phyloP scores from a whole-genome alignment of 495 filamentous ascomycete genomes.

The Oidiodendron maius region DNA sequence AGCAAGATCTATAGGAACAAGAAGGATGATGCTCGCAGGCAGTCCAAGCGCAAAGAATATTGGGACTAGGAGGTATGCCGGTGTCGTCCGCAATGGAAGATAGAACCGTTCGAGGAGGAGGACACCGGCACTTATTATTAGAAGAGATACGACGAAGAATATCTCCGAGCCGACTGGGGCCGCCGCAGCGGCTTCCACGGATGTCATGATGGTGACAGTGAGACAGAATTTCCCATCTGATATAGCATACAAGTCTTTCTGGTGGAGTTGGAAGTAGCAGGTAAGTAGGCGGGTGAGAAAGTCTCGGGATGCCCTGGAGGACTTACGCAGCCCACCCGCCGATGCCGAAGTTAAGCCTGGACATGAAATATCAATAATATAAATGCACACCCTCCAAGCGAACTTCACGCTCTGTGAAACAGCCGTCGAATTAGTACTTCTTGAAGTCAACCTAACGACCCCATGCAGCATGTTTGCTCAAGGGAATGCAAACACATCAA shows the following conservation, averaged over 20 bases:
- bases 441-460: background rate
- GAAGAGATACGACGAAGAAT: slow-evolving; percentile 65
- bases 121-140: slow-evolving; percentile 67
- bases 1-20: slow-evolving; percentile 94
- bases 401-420: no score
- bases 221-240: slow-evolving; percentile 4
- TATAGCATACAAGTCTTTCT: no score
- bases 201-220: slow-evolving; percentile 20
- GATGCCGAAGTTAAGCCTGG: no score
- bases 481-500: slow-evolving; percentile 5
- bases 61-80: slow-evolving; percentile 83
- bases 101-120: slow-evolving; percentile 83
- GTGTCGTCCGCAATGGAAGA: slow-evolving; percentile 83
- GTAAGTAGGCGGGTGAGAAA: no score
- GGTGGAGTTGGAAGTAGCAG: no score
- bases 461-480: background rate
- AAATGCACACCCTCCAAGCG: no score
- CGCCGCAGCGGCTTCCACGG: slow-evolving; percentile 23
- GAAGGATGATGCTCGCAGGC: slow-evolving; percentile 85
- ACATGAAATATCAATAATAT: no score
- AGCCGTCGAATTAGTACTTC: no score
- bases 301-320: no score
- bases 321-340: no score
- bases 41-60: slow-evolving; percentile 91
- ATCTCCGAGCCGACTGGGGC: slow-evolving; percentile 60